These are phyloP conservation scores for Nicotiana obtusifolia DNA, from an alignment of 257 asterid genomes.

Conservation along the genomic window DNA sequence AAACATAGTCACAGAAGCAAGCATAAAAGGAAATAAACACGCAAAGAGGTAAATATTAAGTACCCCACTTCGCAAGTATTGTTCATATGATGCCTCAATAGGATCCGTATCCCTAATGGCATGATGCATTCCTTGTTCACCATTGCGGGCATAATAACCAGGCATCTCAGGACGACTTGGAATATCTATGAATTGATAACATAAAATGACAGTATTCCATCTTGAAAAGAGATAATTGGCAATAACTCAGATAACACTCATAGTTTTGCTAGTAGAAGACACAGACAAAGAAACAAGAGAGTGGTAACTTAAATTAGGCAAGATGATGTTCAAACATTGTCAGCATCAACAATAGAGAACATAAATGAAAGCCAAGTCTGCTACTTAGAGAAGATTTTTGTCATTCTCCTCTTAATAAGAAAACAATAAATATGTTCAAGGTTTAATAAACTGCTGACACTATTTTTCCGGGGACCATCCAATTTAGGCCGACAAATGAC, in stretches of 20 bases:
- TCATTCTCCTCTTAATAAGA: background rate
- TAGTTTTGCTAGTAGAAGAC: slow-evolving; percentile 11
- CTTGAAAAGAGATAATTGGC: background rate
- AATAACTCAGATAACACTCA: background rate
- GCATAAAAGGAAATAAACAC: background rate
- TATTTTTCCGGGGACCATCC: background rate
- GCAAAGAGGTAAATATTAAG: background rate
- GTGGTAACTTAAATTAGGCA: background rate
- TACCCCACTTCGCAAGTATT: slow-evolving; percentile 70
- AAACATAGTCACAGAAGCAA: background rate
- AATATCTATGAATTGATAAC: slow-evolving; percentile 32
- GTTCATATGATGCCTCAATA: slow-evolving; percentile 78
- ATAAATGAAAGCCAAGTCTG: background rate
- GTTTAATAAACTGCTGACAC: background rate
- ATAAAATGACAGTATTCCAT: background rate
- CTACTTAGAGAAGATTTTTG: background rate
- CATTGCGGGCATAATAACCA: slow-evolving; percentile 37
- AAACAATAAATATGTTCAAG: background rate
- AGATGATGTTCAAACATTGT: background rate
- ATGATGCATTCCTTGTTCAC: slow-evolving; percentile 42
- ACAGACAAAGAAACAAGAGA: background rate
- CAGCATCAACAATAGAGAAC: background rate
- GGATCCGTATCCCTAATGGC: slow-evolving; percentile 56
- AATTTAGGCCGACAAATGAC: background rate
- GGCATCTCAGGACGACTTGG: slow-evolving; percentile 52